These are phyloP conservation scores for Arthromyces matolae DNA, from an alignment of 768 basidiomycete genomes.

Conservation along the genomic window DNA sequence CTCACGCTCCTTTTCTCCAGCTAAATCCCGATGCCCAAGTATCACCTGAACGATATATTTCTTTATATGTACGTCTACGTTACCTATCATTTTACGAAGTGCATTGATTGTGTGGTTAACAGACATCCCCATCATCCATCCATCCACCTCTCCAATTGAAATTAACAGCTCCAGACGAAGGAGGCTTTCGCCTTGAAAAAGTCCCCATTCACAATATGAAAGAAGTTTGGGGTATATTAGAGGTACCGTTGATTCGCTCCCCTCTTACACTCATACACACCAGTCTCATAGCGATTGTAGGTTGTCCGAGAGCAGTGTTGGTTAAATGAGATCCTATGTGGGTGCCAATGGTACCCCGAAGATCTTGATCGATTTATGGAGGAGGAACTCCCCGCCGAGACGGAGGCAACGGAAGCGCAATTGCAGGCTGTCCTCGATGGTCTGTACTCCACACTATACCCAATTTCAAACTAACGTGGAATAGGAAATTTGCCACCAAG, in stretches of 20 bases:
- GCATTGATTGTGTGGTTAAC: background rate
- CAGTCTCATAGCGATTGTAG: constrained; percentile 27
- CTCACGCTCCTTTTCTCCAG: constrained; percentile 30
- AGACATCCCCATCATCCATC: constrained; percentile 62
- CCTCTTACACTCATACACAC: constrained; percentile 2
- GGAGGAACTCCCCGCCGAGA: constrained; percentile 28
- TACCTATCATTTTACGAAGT: background rate
- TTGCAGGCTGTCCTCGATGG: constrained; percentile 65
- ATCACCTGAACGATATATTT: constrained; percentile 62
- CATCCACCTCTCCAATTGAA: constrained; percentile 72
- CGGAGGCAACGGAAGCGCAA: constrained; percentile 47
- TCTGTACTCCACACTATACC: constrained; percentile 20
- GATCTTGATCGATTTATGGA: constrained; percentile 27
- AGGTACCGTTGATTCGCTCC: constrained; percentile 39
- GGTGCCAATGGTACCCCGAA: constrained; percentile 63
- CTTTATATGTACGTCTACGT: constrained; percentile 54
- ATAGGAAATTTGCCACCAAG: constrained; percentile 51
- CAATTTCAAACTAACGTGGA: constrained; percentile 7
- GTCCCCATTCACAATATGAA: constrained; percentile 69
- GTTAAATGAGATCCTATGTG: constrained; percentile 68
- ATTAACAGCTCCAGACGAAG: constrained; percentile 65
- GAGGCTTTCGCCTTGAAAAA: constrained; percentile 69
- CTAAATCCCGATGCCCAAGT: constrained; percentile 46
- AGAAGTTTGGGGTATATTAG: constrained; percentile 72
- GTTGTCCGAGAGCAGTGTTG: constrained; percentile 82